phyloP scores from a whole-genome alignment of 257 asterid species.

The Scutellaria minor region DNA sequence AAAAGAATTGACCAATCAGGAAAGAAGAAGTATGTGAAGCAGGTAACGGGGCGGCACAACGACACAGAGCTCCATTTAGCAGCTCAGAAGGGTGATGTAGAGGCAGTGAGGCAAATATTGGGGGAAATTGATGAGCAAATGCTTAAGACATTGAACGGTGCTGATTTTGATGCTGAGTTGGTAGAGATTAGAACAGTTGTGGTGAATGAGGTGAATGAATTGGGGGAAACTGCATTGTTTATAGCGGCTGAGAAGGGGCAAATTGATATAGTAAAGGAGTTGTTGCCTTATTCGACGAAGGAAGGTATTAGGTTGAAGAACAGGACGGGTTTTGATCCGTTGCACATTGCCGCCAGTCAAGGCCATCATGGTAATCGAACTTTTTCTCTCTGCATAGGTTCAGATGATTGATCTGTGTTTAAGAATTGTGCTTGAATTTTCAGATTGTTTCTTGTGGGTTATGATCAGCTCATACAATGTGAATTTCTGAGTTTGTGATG shows the following conservation, averaged over 20 bases:
- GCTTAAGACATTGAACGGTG: constrained; percentile 55
- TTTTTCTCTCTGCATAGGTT: neutral
- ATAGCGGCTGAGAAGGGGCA: constrained; percentile 42
- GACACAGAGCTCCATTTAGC: constrained; percentile 80
- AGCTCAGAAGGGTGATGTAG: constrained; percentile 66
- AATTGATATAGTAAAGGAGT: constrained; percentile 41
- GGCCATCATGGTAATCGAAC: constrained; percentile 57
- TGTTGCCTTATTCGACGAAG: constrained; percentile 36
- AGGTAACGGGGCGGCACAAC: constrained; percentile 74
- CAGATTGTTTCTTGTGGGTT: neutral
- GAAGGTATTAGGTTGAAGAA: constrained; percentile 44
- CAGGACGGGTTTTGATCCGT: constrained; percentile 41
- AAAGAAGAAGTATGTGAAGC: constrained; percentile 71
- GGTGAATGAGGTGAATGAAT: constrained; percentile 38
- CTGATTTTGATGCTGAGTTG: constrained; percentile 48
- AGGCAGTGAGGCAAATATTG: constrained; percentile 58
- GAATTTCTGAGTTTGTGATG: neutral
- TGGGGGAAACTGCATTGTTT: constrained; percentile 46
- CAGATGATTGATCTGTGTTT: constrained; percentile 1
- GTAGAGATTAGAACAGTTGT: constrained; percentile 43
- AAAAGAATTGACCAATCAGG: constrained; percentile 44
- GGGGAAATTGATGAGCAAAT: constrained; percentile 69
- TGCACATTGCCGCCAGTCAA: constrained; percentile 65
- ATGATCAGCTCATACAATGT: neutral
- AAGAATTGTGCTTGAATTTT: neutral